Evolutionary conservation across 2,329 filamentous ascomycete species (phyloP), one percentile per base, ranked within the genome.

Genomic region (Colletotrichum limetticola): DNA sequence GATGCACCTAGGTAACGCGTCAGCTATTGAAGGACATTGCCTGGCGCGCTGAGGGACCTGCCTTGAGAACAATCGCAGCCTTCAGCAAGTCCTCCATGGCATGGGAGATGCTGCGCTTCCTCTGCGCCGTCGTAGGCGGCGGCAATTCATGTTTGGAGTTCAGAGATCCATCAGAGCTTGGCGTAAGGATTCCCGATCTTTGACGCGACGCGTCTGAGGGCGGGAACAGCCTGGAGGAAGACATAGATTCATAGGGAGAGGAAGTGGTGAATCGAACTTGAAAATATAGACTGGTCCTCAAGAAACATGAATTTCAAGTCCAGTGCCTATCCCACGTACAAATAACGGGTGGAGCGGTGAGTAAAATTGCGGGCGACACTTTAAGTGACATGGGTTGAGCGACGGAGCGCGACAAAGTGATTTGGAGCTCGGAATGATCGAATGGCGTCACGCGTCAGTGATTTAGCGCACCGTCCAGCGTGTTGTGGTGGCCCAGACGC

Each of bases 21-120:
- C 57, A 81, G 75, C 30, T 8, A 46, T 28, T 26, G 16, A 22
- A 30, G 3, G 24, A 22, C 28, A 24, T 68, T 35, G 32, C 32
- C 32, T 35, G 32, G 32, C 56, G 37, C 37, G 58, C 26, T 5
- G 37, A 26, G 9, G 14, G 12, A 55, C 81, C 26, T 75, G 89
- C 89, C 84, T 87, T 89, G 77, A 91, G 80, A 37, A 86, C 82
- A 74, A 91, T 85, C n/a, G 85, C 80, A 6, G 86, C 81, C 74
- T 85, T 87, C 32, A 91, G 82, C 8, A 91, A 82, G 55, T 88
- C 83, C 64, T 87, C 86, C 80, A 89, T 85, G n/a, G 86, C 81
- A 55, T 80, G 76, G 9, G 79, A 80, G 16, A 80, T 80, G 42
- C 81, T 80, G 66, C 82, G 80, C 74, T 83, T 85, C 70, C 78